Evolutionary conservation across 2,329 filamentous ascomycete genomes (phyloP).

Genomic region (Cladosporium velox): DNA sequence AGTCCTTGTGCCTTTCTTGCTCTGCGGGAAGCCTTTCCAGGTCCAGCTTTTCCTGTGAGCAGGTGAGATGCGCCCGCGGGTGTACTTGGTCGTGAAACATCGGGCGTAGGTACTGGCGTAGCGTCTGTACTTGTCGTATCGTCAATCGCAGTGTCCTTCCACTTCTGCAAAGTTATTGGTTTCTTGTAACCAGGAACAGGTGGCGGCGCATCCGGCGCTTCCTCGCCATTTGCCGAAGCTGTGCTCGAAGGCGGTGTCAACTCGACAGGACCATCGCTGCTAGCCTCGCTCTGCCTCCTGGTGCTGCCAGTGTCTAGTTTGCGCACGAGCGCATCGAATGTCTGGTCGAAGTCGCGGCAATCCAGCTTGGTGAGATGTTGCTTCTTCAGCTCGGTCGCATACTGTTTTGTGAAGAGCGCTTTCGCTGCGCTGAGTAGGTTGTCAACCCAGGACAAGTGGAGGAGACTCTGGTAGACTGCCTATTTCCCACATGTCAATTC

Average conservation of each 20-base stretch:
- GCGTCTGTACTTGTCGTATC: slow-evolving; percentile 63
- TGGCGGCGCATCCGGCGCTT: slow-evolving; percentile 54
- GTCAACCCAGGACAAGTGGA: slow-evolving; percentile 96
- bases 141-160: slow-evolving; percentile 24
- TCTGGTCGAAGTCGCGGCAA: slow-evolving; percentile 80
- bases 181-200: slow-evolving; percentile 51
- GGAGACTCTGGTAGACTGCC: slow-evolving; percentile 94
- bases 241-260: slow-evolving; percentile 56
- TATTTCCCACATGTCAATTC: slow-evolving; percentile 43
- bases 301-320: slow-evolving; percentile 65
- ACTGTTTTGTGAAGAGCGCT: slow-evolving; percentile 86
- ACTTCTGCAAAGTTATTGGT: slow-evolving; percentile 32
- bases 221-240: slow-evolving; percentile 47
- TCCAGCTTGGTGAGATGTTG: slow-evolving; percentile 75
- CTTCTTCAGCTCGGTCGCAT: slow-evolving; percentile 82
- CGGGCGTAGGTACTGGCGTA: slow-evolving; percentile 70
- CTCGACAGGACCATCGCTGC: slow-evolving; percentile 43
- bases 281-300: slow-evolving; percentile 30
- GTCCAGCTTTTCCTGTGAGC: slow-evolving; percentile 71
- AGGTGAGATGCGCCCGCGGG: slow-evolving; percentile 63
- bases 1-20: slow-evolving; percentile 68
- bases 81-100: slow-evolving; percentile 76
- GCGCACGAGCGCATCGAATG: slow-evolving; percentile 89
- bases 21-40: slow-evolving; percentile 77
- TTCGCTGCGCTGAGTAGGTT: slow-evolving; percentile 93